Evolutionary conservation across 2,329 filamentous ascomycete genomes (phyloP).

Genomic region (Fusarium coicis): DNA sequence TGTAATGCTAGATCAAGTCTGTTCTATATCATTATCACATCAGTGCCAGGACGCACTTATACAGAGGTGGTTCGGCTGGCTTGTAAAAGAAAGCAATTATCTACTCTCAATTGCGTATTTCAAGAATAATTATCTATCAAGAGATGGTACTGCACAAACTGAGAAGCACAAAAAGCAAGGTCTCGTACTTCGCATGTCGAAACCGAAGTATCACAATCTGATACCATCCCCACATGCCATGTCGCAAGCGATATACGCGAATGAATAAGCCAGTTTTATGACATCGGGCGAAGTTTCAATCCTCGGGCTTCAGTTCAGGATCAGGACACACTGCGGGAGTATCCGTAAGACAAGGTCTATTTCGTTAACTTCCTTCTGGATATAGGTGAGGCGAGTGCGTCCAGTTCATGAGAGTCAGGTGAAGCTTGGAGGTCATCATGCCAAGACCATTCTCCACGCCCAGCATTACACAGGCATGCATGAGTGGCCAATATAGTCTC

Average conservation of each 20-base stretch:
- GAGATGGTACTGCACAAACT: neutral
- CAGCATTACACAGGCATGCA: neutral
- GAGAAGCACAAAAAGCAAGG: neutral
- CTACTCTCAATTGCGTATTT: neutral
- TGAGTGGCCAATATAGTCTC: neutral
- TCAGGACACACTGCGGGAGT: neutral
- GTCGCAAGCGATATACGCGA: neutral
- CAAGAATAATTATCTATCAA: neutral
- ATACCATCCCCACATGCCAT: neutral
- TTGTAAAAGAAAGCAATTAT: neutral
- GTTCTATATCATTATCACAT: neutral
- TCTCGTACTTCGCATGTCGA: neutral
- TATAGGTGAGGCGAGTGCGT: neutral
- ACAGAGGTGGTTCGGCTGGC: too few relatives aligned
- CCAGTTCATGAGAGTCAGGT: neutral
- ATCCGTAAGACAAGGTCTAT: neutral
- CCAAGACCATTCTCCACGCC: conserved; percentile 24
- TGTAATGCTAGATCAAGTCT: neutral
- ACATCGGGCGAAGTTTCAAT: neutral
- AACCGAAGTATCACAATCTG: neutral
- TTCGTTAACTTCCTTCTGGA: neutral
- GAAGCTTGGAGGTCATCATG: neutral
- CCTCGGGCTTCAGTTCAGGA: neutral
- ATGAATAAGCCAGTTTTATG: neutral
- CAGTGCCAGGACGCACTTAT: neutral